A percentile compares a stretch with the other conserved stretches of the same genome.
Conservation (phyloP, 1,284 basidiomycete species). For the Moesziomyces sp. region DNA sequence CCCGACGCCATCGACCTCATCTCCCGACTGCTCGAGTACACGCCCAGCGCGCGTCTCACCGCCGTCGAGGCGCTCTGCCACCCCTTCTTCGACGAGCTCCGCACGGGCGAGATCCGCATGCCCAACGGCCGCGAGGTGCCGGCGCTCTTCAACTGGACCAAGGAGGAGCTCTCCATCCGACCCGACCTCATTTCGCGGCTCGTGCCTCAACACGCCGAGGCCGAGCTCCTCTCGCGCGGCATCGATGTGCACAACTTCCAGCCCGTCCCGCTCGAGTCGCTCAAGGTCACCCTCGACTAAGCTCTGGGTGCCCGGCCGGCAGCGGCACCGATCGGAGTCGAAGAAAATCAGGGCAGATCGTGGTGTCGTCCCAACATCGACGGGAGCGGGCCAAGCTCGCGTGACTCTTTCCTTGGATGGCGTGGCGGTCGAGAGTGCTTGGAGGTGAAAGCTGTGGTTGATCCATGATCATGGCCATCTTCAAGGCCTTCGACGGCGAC, state of each 20-base stretch:
- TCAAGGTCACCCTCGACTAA: slow-evolving; percentile 67
- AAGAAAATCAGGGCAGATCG: not conserved
- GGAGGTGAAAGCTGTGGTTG: too few species aligned
- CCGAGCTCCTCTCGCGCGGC: slow-evolving; percentile 83
- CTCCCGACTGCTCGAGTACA: slow-evolving; percentile 94
- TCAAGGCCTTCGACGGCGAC: too few species aligned
- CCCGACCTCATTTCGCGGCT: slow-evolving; percentile 92
- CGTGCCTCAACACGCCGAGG: slow-evolving; percentile 88
- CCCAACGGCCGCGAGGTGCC: slow-evolving; percentile 97
- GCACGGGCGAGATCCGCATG: slow-evolving; percentile 82
- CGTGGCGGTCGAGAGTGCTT: too few species aligned
- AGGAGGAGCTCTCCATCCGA: slow-evolving; percentile 94
- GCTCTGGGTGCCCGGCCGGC: slow-evolving; percentile 1
- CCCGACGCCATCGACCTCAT: slow-evolving; percentile 96
- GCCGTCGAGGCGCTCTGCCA: slow-evolving; percentile 85
- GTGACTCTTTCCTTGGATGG: too few species aligned
- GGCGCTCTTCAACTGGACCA: slow-evolving; percentile 92
- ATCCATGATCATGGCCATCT: too few species aligned
- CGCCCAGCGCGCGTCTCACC: slow-evolving; percentile 88
- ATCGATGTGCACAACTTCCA: slow-evolving; percentile 88
- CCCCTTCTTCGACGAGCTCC: slow-evolving; percentile 96
- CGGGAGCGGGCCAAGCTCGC: too few species aligned
- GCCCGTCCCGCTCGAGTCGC: slow-evolving; percentile 67
- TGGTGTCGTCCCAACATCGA: too few species aligned
- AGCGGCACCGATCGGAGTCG: slow-evolving; percentile 2